Evolutionary conservation across 306 rosid species (phyloP).

Genomic region (Malus asiatica): DNA sequence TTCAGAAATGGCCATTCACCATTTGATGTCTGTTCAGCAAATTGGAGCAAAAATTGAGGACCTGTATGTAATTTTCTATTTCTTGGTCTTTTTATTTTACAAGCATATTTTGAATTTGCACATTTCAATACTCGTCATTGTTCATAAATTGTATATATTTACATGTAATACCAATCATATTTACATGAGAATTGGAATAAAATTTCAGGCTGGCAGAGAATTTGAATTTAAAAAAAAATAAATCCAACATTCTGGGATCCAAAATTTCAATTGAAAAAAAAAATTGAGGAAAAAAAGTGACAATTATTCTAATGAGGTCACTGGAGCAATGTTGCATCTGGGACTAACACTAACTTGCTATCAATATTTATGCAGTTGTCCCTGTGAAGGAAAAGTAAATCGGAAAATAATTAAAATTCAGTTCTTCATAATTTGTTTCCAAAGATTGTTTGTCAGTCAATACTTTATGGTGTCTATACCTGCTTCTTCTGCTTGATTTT

Average conservation of each 20-base stretch:
- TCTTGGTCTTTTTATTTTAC: not conserved
- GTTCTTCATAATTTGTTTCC: not conserved
- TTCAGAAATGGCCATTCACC: not conserved
- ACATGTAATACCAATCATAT: not conserved
- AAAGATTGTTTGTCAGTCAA: not conserved
- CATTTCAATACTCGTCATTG: not conserved
- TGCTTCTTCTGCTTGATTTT: conserved; percentile 21
- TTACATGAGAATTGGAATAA: not conserved
- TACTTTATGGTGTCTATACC: not conserved
- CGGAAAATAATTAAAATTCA: not conserved
- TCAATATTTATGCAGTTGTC: not conserved
- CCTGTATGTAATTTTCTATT: not conserved
- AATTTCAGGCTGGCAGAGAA: not conserved
- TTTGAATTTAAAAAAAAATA: not conserved
- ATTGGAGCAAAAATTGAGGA: not conserved
- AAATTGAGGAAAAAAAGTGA: not conserved
- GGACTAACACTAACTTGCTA: not conserved
- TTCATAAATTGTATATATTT: not conserved
- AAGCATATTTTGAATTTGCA: not conserved
- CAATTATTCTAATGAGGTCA: not conserved
- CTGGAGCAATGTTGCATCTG: not conserved
- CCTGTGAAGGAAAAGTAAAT: not conserved
- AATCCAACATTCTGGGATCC: not conserved
- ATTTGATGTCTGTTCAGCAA: not conserved
- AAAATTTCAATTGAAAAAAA: not conserved